Conservation (phyloP, 2,329 filamentous ascomycete genomes). For the Ophiostoma himal-ulmi region DNA sequence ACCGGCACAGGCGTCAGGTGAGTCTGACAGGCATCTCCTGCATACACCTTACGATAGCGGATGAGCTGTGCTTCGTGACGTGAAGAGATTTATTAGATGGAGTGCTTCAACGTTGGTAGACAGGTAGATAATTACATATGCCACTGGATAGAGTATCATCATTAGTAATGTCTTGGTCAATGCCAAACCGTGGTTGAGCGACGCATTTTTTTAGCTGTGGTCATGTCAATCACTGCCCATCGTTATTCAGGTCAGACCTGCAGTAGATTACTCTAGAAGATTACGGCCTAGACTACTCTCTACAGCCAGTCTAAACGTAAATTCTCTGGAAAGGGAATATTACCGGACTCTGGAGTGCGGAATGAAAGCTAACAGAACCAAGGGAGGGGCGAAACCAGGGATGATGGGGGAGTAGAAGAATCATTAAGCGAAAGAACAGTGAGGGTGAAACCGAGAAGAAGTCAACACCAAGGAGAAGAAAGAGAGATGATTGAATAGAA, state of each 20-base stretch:
- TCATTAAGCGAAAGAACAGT: not conserved
- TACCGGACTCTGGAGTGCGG: not conserved
- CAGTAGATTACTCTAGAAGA: not conserved
- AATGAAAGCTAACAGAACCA: not conserved
- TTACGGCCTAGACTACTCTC: not conserved
- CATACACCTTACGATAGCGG: not conserved
- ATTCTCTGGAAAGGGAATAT: not conserved
- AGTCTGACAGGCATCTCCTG: not conserved
- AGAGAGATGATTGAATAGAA: not conserved
- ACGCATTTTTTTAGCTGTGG: not conserved
- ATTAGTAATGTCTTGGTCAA: no score
- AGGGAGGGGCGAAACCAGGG: not conserved
- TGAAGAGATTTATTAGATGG: not conserved
- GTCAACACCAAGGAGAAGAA: not conserved
- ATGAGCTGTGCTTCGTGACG: not conserved
- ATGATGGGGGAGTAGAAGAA: not conserved
- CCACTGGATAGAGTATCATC: no score
- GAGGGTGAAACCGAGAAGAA: not conserved
- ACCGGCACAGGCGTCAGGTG: not conserved
- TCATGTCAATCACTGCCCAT: not conserved
- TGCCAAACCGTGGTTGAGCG: not conserved
- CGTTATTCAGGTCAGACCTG: slow-evolving; percentile 1
- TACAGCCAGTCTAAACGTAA: not conserved
- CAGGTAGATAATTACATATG: no score
- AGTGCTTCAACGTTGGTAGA: not conserved